Base-by-base conservation (phyloP, 441 rosid species). In the Rhodomyrtus psidioides region DNA sequence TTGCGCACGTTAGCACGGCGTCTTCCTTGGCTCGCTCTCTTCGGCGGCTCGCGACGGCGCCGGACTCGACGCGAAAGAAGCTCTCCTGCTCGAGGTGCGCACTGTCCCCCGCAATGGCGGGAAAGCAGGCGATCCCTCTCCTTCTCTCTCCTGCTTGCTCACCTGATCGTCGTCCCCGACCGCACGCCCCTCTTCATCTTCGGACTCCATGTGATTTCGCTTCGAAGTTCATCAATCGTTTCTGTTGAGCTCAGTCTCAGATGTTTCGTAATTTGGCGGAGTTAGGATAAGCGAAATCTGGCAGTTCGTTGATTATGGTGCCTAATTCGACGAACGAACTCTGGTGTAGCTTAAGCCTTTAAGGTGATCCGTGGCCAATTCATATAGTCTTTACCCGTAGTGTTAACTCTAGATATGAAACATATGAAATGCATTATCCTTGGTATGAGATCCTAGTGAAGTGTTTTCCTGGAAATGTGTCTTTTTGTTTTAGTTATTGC, bases 81-180 rank as follows among this genome's bases (percentile, higher is more conserved):
- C 89, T 62, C 56, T 88, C 75, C 1, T 13, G 84, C 6, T 89
- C 90, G 34, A 88, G 90, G 87, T 89, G 91, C 89, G 88, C 92
- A 53, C 57, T 85, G 86, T 83, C 90, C 46, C 49, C 44, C 84
- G n/a, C 55, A 76, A 76, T 88, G 92, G 94, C 89, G 75, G 83
- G 92, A 86, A 60, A 93, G 92, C 93, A 91, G 95, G 85, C 93
- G 96, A 89, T 87, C 91, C 65, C 89, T 91, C 89, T 93, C 97
- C 90, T 26, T 93, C 89, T 93, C 96, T 82, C 90, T 94, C 86
- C 81, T 92, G 81, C 87, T 93, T 85, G 91, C 94, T n/a, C 91
- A 84, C 83, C 83, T 91, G 84, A 84, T 94, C 83, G 59, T 90
- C 59, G 49, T 85, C 46, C 93, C 95, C 3, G 86, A 90, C 83